Percentiles rank a stretch among this genome's conserved stretches.
phyloP scores from a whole-genome alignment of 208 protist genomes.

The Phytomonas sp. region DNA sequence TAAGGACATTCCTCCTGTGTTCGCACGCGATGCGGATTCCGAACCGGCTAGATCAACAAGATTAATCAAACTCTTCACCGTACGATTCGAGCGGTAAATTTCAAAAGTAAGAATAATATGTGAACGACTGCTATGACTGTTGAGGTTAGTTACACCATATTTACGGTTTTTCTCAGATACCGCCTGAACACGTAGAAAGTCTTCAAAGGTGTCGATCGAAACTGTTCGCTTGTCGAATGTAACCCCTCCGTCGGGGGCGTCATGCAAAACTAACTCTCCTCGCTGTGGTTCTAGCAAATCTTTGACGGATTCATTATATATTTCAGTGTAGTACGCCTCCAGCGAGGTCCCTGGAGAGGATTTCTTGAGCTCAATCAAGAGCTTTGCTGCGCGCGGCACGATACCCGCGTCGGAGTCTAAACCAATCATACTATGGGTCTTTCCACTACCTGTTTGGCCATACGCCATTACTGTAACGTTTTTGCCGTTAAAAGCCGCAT shows the following conservation, averaged over 20 bases:
- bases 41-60: constrained; percentile 92
- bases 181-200: constrained; percentile 62
- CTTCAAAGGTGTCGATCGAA: constrained; percentile 37
- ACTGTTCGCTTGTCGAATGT: constrained; percentile 68
- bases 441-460: constrained; percentile 86
- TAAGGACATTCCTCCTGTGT: constrained; percentile 65
- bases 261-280: constrained; percentile 38
- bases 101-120: constrained; percentile 95
- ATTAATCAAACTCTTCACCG: constrained; percentile 54
- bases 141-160: constrained; percentile 91
- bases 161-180: constrained; percentile 59
- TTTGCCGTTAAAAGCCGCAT: constrained; percentile 75
- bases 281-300: constrained; percentile 44
- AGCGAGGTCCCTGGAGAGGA: not conserved
- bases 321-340: constrained; percentile 86
- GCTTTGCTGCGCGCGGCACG: constrained; percentile 62
- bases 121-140: constrained; percentile 91
- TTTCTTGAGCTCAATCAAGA: constrained; percentile 29
- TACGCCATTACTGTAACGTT: constrained; percentile 92
- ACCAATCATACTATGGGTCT: constrained; percentile 88
- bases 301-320: constrained; percentile 84
- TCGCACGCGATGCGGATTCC: constrained; percentile 79
- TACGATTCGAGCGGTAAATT: constrained; percentile 40
- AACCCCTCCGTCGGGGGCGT: constrained; percentile 70
- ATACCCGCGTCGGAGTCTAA: constrained; percentile 66